Conservation (phyloP, 371 early-diverging fungal genomes). For the Haplosporangium sp. region DNA sequence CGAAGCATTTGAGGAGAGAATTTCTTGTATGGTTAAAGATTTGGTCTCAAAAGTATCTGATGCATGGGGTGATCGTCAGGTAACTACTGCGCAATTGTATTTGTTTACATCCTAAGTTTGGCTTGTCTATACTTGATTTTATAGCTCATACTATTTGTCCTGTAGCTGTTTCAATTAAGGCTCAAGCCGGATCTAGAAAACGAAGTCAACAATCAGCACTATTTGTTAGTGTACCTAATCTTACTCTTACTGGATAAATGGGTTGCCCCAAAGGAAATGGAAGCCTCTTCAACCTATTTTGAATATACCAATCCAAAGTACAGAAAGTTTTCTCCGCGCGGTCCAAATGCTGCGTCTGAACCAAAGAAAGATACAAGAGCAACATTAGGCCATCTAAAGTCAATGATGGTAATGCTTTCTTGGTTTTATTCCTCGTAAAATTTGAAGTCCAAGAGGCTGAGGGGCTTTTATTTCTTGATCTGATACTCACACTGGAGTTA, state of each 20-base stretch:
- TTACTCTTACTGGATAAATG: conserved; percentile 41
- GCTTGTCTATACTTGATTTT: not conserved
- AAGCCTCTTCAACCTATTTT: conserved; percentile 37
- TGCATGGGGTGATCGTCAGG: conserved; percentile 28
- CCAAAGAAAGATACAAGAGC: conserved; percentile 20
- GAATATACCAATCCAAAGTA: conserved; percentile 40
- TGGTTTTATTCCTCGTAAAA: not conserved
- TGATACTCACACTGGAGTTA: not conserved
- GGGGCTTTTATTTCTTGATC: not conserved
- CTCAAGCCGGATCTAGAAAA: conserved; percentile 40
- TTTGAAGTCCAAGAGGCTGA: too few relatives aligned
- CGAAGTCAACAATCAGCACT: conserved; percentile 53
- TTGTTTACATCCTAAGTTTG: too few relatives aligned
- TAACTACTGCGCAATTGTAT: conserved; percentile 5
- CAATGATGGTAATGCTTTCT: conserved; percentile 30
- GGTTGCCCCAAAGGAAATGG: conserved; percentile 39
- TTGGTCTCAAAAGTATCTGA: conserved; percentile 21
- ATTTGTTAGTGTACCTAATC: conserved; percentile 34
- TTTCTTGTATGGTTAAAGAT: conserved; percentile 13
- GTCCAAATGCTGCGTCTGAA: conserved; percentile 22
- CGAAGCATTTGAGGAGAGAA: conserved; percentile 24
- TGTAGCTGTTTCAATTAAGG: conserved; percentile 27
- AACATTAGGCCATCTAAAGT: conserved; percentile 22
- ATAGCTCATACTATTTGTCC: not conserved
- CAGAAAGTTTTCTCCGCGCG: conserved; percentile 32